A percentile compares a stretch with the other conserved stretches of the same genome.
Evolutionary conservation across 2,329 filamentous ascomycete genomes (phyloP).

Genomic region (Ilyonectria destructans): DNA sequence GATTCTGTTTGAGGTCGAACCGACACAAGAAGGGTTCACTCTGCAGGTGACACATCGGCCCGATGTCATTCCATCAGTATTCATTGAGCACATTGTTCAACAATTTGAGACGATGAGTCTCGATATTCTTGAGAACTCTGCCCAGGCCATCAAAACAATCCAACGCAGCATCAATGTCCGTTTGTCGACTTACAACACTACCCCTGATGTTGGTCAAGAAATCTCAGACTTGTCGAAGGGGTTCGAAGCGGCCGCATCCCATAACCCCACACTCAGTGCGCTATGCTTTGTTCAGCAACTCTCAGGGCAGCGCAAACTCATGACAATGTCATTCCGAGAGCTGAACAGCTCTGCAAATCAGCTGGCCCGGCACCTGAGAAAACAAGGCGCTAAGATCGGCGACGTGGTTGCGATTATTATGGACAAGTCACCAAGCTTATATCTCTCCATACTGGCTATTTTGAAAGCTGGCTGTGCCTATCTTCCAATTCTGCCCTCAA

Average conservation of each 20-base stretch:
- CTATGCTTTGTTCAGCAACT: slow-evolving; percentile 73
- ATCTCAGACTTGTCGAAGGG: slow-evolving; percentile 64
- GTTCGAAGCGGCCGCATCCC: slow-evolving; percentile 69
- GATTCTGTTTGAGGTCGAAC: slow-evolving; percentile 84
- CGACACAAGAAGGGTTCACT: slow-evolving; percentile 60
- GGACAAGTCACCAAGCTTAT: slow-evolving; percentile 83
- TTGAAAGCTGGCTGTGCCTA: slow-evolving; percentile 85
- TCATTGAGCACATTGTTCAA: slow-evolving; percentile 70
- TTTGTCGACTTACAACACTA: slow-evolving; percentile 67
- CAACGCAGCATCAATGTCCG: slow-evolving; percentile 48
- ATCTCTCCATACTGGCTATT: slow-evolving; percentile 81
- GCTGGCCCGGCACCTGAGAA: slow-evolving; percentile 70
- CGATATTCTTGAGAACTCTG: slow-evolving; percentile 50
- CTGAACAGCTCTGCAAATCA: slow-evolving; percentile 77
- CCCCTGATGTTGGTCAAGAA: slow-evolving; percentile 53
- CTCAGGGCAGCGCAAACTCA: slow-evolving; percentile 44
- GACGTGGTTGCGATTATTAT: slow-evolving; percentile 81
- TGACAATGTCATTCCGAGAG: slow-evolving; percentile 73
- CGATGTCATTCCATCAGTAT: slow-evolving; percentile 65
- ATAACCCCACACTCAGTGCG: slow-evolving; percentile 70
- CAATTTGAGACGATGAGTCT: slow-evolving; percentile 73
- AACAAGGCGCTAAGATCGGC: slow-evolving; percentile 64
- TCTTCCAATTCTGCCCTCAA: slow-evolving; percentile 83
- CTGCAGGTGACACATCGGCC: slow-evolving; percentile 66
- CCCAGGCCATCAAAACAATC: slow-evolving; percentile 30